Conservation (phyloP, 441 rosid species). For the Erodium texanum region DNA sequence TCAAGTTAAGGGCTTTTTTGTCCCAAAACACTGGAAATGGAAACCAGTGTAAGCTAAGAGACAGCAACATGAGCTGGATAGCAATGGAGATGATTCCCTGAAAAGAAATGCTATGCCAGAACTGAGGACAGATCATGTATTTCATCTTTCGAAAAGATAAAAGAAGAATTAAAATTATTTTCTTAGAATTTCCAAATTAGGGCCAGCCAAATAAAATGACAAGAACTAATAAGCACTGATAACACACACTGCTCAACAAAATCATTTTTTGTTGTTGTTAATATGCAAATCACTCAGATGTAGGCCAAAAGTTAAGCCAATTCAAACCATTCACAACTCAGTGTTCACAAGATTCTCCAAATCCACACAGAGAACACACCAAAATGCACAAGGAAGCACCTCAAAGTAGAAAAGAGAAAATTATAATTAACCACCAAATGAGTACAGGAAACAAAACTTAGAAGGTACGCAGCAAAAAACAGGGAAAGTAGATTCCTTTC, state of each 20-base stretch:
- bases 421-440: neutral
- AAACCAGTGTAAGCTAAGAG: neutral
- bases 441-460: neutral
- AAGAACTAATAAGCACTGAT: neutral
- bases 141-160: neutral
- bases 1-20: neutral
- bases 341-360: neutral
- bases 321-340: too few species aligned
- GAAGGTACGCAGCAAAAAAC: neutral
- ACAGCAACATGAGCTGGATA: neutral
- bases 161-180: too few species aligned
- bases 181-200: neutral
- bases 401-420: too few species aligned
- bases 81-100: neutral
- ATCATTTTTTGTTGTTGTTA: neutral
- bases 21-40: neutral
- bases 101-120: neutral
- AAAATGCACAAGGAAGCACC: neutral
- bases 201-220: neutral
- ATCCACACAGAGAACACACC: neutral
- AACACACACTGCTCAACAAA: neutral
- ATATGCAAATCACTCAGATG: neutral
- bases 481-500: neutral
- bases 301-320: too few species aligned
- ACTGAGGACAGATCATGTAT: neutral